These are phyloP conservation scores for Pluteus cervinus DNA, from an alignment of 768 basidiomycete species.

Conservation along the genomic window DNA sequence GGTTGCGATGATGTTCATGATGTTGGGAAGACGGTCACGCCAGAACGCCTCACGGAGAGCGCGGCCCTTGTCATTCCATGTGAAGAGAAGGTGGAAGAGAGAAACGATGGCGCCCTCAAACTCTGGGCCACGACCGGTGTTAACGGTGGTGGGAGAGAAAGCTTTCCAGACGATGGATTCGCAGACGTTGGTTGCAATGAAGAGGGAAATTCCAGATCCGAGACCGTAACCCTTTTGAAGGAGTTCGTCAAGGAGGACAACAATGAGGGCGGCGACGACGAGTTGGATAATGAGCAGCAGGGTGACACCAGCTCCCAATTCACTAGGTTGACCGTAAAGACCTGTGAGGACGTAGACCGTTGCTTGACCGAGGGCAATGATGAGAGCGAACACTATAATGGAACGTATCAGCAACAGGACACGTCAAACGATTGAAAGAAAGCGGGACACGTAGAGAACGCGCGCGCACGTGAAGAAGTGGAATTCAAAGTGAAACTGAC, in stretches of 20 bases:
- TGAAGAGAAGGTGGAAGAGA: slow-evolving; percentile 96
- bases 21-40: slow-evolving; percentile 92
- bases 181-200: slow-evolving; percentile 99
- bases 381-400: slow-evolving; percentile 83
- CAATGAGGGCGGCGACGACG: slow-evolving; percentile 88
- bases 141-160: slow-evolving; percentile 96
- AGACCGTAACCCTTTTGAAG: slow-evolving; percentile 99
- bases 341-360: slow-evolving; percentile 97
- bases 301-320: slow-evolving; percentile 95
- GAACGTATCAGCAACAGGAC: neutral
- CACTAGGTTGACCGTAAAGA: slow-evolving; percentile 89
- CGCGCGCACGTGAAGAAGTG: neutral
- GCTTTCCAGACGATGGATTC: slow-evolving; percentile 99
- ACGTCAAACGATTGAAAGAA: slow-evolving; percentile 1
- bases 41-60: slow-evolving; percentile 98
- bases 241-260: slow-evolving; percentile 97
- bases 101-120: slow-evolving; percentile 97
- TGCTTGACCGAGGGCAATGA: slow-evolving; percentile 94
- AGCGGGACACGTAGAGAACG: slow-evolving; percentile 1
- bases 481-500: slow-evolving; percentile 45
- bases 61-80: slow-evolving; percentile 97
- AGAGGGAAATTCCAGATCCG: slow-evolving; percentile 96
- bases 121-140: slow-evolving; percentile 96
- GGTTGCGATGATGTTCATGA: slow-evolving; percentile 96
- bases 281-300: slow-evolving; percentile 96